Evolutionary conservation across 2,329 filamentous ascomycete genomes (phyloP).

Genomic region (Tricladium varicosporioides): DNA sequence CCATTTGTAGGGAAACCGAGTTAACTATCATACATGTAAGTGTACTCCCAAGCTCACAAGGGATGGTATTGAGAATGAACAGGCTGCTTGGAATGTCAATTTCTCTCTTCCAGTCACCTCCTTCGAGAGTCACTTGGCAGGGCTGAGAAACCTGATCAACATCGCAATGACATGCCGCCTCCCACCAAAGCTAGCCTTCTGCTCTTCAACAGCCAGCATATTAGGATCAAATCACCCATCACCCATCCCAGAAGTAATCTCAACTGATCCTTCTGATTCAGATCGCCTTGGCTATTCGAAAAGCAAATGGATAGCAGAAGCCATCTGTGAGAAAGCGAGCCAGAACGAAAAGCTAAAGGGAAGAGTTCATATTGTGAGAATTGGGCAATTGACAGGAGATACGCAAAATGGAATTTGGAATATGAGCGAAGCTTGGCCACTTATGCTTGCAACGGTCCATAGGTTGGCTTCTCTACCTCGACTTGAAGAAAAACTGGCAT

Average conservation of each 20-base stretch:
- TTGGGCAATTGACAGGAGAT: conserved; percentile 47
- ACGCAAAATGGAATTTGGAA: conserved; percentile 46
- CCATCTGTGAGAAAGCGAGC: conserved; percentile 44
- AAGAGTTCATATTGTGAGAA: conserved; percentile 14
- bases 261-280: conserved; percentile 41
- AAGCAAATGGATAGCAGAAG: conserved; percentile 59
- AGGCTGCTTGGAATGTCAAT: conserved; percentile 60
- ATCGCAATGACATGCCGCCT: conserved; percentile 36
- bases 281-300: conserved; percentile 52
- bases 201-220: conserved; percentile 49
- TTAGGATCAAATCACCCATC: conserved; percentile 26
- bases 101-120: conserved; percentile 55
- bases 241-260: conserved; percentile 41
- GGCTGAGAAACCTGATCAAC: conserved; percentile 47
- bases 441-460: conserved; percentile 44
- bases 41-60: not conserved
- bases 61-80: not conserved
- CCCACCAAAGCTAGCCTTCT: conserved; percentile 43
- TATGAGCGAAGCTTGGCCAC: conserved; percentile 46
- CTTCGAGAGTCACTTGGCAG: conserved; percentile 54
- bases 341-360: conserved; percentile 8
- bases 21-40: conserved; percentile 56
- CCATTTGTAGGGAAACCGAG: conserved; percentile 37
- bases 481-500: conserved; percentile 40
- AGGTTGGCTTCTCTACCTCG: conserved; percentile 40